Evolutionary conservation across 306 rosid species (phyloP).

Genomic region (Acmispon strigosus): DNA sequence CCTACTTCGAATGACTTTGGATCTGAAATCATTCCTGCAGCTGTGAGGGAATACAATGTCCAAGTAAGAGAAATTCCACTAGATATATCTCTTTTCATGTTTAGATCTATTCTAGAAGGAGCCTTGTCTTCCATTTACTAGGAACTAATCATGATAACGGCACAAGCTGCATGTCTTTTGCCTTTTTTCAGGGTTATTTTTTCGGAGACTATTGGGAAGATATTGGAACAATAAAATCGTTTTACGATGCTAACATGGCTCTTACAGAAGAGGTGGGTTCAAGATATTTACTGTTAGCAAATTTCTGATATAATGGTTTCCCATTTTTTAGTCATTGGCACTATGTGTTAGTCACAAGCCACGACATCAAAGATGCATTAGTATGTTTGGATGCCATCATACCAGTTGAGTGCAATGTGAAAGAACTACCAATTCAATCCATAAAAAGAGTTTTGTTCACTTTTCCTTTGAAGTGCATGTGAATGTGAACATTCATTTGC

Average conservation of each 20-base stretch:
- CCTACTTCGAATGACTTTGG: conserved; percentile 90
- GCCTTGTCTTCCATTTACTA: not conserved
- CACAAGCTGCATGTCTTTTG: not conserved
- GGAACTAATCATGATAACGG: not conserved
- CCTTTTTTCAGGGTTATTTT: conserved; percentile 51
- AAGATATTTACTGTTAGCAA: not conserved
- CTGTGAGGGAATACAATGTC: conserved; percentile 64
- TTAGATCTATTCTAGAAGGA: not conserved
- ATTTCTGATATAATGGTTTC: not conserved
- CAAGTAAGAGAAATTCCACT: conserved; percentile 49
- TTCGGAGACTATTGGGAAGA: conserved; percentile 96
- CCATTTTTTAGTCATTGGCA: not conserved
- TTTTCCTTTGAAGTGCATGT: no score
- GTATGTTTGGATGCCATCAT: no score
- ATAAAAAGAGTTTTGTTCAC: no score
- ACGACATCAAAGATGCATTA: not conserved
- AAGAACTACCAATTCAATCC: no score
- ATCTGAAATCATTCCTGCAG: conserved; percentile 92
- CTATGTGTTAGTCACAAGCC: not conserved
- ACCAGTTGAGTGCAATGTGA: no score
- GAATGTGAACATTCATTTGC: no score
- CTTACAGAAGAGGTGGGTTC: conserved; percentile 76
- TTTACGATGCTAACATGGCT: conserved; percentile 82
- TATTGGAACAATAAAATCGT: conserved; percentile 77
- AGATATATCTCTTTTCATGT: not conserved